Evolutionary conservation across 352 stramenopile species (phyloP).

Genomic region (Pythium sp.): DNA sequence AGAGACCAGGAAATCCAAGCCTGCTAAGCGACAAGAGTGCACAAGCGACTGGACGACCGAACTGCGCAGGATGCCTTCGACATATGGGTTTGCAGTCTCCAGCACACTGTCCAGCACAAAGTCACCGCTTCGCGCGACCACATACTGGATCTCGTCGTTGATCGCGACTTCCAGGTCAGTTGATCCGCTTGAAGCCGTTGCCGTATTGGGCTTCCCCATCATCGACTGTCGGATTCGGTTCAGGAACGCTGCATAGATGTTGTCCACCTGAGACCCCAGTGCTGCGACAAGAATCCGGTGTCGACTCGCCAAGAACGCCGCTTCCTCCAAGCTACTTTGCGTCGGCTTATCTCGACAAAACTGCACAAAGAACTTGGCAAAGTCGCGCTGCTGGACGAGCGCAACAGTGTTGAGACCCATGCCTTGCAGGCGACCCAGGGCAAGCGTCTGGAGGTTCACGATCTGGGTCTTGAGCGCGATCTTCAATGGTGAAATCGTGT

Average conservation of each 20-base stretch:
- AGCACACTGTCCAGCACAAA: slow-evolving; percentile 34
- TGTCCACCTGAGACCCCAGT: slow-evolving; percentile 44
- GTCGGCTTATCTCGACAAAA: slow-evolving; percentile 30
- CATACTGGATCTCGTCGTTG: slow-evolving; percentile 49
- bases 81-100: slow-evolving; percentile 41
- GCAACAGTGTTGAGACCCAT: slow-evolving; percentile 47
- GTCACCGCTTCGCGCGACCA: slow-evolving; percentile 31
- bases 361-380: slow-evolving; percentile 43
- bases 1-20: slow-evolving; percentile 58
- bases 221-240: slow-evolving; percentile 35
- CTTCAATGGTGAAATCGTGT: slow-evolving; percentile 49
- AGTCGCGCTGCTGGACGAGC: slow-evolving; percentile 63
- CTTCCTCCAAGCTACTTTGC: slow-evolving; percentile 23
- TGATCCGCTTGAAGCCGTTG: not conserved
- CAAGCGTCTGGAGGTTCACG: slow-evolving; percentile 47
- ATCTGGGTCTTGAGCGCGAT: slow-evolving; percentile 49
- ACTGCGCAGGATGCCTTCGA: slow-evolving; percentile 33
- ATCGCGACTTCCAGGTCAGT: slow-evolving; percentile 46
- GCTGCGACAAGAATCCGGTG: slow-evolving; percentile 33
- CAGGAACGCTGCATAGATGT: slow-evolving; percentile 42
- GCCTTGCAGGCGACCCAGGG: slow-evolving; percentile 48
- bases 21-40: slow-evolving; percentile 42
- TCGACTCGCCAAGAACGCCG: slow-evolving; percentile 41
- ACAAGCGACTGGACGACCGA: slow-evolving; percentile 48
- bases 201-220: slow-evolving; percentile 11